phyloP scores from a whole-genome alignment of 2,329 filamentous ascomycete species.

The Ophioceras dolichostomum region DNA sequence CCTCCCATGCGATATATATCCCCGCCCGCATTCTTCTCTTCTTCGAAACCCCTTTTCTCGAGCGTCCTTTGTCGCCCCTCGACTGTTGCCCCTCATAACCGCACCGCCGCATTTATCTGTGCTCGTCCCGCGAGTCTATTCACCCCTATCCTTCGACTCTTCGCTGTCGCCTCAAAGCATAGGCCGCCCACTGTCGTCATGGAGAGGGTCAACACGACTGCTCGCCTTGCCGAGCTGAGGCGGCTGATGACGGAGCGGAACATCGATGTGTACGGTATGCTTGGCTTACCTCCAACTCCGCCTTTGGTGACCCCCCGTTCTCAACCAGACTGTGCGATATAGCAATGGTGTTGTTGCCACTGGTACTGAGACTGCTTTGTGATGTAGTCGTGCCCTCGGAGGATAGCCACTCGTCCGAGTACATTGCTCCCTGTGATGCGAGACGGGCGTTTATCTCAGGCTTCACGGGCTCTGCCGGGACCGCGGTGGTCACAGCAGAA shows the following conservation, averaged over 20 bases:
- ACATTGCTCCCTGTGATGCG: constrained; percentile 91
- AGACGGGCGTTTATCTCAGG: constrained; percentile 85
- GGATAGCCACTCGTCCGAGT: constrained; percentile 95
- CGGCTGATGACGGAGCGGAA: constrained; percentile 77
- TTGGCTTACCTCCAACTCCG: neutral
- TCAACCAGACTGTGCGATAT: too few relatives aligned
- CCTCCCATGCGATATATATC: neutral
- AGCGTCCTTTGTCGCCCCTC: neutral
- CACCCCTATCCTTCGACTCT: too few relatives aligned
- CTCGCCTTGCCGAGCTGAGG: constrained; percentile 64
- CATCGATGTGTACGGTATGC: constrained; percentile 83
- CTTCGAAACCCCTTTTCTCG: neutral
- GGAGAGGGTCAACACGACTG: constrained; percentile 68
- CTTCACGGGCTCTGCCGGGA: constrained; percentile 91
- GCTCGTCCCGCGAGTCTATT: too few relatives aligned
- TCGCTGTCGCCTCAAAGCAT: too few relatives aligned
- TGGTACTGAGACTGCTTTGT: constrained; percentile 21
- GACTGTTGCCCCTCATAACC: too few relatives aligned
- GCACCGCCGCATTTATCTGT: too few relatives aligned
- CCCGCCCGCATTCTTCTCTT: neutral
- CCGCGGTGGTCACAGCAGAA: constrained; percentile 73
- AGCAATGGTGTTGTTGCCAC: neutral
- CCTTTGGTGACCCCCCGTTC: too few relatives aligned
- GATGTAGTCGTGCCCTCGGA: constrained; percentile 79
- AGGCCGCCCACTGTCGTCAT: constrained; percentile 35